phyloP scores from a whole-genome alignment of 108 stramenopile species.

The Skeletonema potamos region DNA sequence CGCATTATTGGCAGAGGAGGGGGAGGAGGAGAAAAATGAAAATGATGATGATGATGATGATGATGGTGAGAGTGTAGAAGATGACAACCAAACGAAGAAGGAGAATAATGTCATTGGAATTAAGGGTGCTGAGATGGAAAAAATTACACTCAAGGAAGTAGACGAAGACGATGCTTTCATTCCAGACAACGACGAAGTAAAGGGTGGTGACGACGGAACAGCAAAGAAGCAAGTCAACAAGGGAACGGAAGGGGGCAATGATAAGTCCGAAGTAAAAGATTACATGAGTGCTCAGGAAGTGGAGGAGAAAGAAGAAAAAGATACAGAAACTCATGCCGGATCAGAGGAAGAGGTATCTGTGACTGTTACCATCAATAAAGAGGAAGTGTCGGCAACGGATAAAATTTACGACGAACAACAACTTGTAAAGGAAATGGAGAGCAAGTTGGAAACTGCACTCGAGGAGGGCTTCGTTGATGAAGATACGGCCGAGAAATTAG shows the following conservation, averaged over 20 bases:
- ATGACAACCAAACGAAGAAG: too few species aligned
- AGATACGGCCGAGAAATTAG: neutral
- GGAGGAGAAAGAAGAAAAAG: too few species aligned
- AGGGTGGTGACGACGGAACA: neutral
- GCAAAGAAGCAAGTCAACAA: neutral
- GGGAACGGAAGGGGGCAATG: neutral
- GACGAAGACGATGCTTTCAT: neutral
- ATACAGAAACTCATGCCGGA: too few species aligned
- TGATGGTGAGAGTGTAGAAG: too few species aligned
- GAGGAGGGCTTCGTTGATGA: conserved; percentile 3
- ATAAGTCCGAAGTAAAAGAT: too few species aligned
- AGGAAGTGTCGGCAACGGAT: neutral
- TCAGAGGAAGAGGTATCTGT: too few species aligned
- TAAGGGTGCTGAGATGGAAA: neutral
- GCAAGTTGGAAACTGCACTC: neutral
- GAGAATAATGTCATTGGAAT: neutral
- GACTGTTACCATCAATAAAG: neutral
- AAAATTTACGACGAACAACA: neutral
- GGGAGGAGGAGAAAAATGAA: too few species aligned
- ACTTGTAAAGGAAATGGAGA: neutral
- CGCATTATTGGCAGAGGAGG: too few species aligned
- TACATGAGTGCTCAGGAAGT: too few species aligned
- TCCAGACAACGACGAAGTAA: neutral
- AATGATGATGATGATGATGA: too few species aligned
- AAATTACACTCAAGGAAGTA: neutral